phyloP scores from a whole-genome alignment of 441 rosid species.

The Arabidopsis lyrata region DNA sequence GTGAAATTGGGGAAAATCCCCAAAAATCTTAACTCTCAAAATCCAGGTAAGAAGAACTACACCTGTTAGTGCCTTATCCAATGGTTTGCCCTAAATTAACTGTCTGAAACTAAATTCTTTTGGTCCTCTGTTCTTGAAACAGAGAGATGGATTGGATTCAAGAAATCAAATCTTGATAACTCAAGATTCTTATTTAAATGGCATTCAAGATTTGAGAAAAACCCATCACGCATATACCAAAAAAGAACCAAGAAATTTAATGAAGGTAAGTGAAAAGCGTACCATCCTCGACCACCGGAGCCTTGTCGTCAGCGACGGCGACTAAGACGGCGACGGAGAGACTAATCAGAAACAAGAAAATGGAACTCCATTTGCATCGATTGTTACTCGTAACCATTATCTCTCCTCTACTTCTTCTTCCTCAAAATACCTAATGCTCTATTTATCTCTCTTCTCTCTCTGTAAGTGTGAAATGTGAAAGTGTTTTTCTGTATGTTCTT shows the following conservation, averaged over 20 bases:
- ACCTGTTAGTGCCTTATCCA: neutral
- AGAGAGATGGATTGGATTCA: neutral
- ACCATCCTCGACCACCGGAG: constrained; percentile 66
- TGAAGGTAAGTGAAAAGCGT: constrained; percentile 31
- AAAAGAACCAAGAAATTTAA: neutral
- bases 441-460: constrained; percentile 25
- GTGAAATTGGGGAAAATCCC: neutral
- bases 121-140: constrained; percentile 22
- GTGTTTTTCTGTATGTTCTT: constrained; percentile 42
- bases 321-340: constrained; percentile 48
- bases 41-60: neutral
- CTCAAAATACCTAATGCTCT: neutral
- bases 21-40: neutral
- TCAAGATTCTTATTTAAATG: neutral
- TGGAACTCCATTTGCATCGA: constrained; percentile 48
- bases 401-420: neutral
- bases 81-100: neutral
- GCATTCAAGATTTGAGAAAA: constrained; percentile 18
- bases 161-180: constrained; percentile 36
- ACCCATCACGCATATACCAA: neutral
- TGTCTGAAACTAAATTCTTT: neutral
- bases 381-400: constrained; percentile 44
- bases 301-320: constrained; percentile 38
- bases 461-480: constrained; percentile 31
- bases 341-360: constrained; percentile 48